phyloP scores from a whole-genome alignment of 2,329 filamentous ascomycete genomes.

The Chaetomiaceae sp. region DNA sequence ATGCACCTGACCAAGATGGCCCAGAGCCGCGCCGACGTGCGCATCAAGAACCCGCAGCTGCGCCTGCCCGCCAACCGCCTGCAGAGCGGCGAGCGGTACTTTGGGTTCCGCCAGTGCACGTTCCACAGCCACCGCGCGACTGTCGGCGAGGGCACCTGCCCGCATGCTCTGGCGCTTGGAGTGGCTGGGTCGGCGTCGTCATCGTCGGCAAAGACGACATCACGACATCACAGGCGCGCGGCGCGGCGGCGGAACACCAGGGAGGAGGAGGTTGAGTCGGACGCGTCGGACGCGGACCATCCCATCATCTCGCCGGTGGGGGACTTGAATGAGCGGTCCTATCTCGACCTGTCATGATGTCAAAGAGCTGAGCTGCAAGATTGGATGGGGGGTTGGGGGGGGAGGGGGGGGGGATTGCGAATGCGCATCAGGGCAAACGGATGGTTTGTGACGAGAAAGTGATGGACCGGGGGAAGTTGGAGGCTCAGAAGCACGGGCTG shows the following conservation, averaged over 20 bases:
- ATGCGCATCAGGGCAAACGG: too few species aligned
- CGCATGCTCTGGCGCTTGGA: conserved; percentile 29
- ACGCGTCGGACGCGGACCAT: conserved; percentile 14
- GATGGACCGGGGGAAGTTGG: too few species aligned
- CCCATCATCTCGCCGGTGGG: conserved; percentile 17
- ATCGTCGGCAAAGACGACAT: not conserved
- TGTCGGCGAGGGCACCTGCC: conserved; percentile 50
- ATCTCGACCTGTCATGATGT: conserved; percentile 18
- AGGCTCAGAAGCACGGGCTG: too few species aligned
- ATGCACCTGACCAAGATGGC: conserved; percentile 48
- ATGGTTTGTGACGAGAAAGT: too few species aligned
- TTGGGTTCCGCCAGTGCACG: conserved; percentile 56
- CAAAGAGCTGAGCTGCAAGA: too few species aligned
- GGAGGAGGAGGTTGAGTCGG: conserved; percentile 15
- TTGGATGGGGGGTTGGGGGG: too few species aligned
- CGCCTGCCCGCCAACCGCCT: conserved; percentile 51
- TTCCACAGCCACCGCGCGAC: conserved; percentile 53
- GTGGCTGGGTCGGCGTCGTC: not conserved
- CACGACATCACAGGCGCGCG: not conserved
- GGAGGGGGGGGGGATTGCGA: too few species aligned
- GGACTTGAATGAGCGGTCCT: conserved; percentile 17
- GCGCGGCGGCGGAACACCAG: conserved; percentile 1
- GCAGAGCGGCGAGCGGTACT: conserved; percentile 50
- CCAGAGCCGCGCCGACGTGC: conserved; percentile 43
- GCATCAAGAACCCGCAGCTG: conserved; percentile 56